A percentile compares a stretch with the other conserved stretches of the same genome.
These are phyloP conservation scores for Macrolepiota albuminosa DNA, from an alignment of 768 basidiomycete species.

Conservation along the genomic window DNA sequence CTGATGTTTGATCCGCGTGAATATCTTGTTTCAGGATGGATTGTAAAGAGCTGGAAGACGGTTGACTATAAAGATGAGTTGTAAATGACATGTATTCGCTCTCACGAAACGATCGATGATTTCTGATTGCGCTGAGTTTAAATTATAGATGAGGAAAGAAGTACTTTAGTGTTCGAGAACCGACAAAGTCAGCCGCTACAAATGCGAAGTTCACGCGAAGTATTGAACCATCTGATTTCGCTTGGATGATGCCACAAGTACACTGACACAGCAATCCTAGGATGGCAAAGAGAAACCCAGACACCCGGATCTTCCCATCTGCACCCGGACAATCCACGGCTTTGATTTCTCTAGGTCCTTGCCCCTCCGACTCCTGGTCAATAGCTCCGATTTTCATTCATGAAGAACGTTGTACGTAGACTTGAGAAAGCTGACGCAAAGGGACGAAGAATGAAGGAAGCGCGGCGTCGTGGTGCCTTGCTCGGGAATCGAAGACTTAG, in stretches of 20 bases:
- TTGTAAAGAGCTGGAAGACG: too few relatives aligned
- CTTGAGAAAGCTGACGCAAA: background rate
- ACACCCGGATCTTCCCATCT: background rate
- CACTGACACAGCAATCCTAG: background rate
- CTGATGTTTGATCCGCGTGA: background rate
- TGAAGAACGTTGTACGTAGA: background rate
- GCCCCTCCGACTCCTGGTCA: background rate
- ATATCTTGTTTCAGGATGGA: too few relatives aligned
- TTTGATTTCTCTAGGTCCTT: background rate
- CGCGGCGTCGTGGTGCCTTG: constrained; percentile 9
- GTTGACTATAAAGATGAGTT: too few relatives aligned
- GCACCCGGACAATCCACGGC: background rate
- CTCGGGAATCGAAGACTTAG: background rate
- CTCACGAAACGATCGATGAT: background rate
- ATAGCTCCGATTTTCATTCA: background rate
- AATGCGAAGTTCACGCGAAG: too few relatives aligned
- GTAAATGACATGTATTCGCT: too few relatives aligned
- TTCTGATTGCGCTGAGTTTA: background rate
- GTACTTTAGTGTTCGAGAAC: too few relatives aligned
- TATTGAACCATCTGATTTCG: background rate
- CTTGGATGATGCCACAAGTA: too few relatives aligned
- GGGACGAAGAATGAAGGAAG: background rate
- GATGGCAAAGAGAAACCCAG: background rate
- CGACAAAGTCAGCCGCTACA: too few relatives aligned
- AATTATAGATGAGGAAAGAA: background rate